Evolutionary conservation across 805 yeast species (phyloP).

Genomic region (Vanderwaltozyma polyspora): DNA sequence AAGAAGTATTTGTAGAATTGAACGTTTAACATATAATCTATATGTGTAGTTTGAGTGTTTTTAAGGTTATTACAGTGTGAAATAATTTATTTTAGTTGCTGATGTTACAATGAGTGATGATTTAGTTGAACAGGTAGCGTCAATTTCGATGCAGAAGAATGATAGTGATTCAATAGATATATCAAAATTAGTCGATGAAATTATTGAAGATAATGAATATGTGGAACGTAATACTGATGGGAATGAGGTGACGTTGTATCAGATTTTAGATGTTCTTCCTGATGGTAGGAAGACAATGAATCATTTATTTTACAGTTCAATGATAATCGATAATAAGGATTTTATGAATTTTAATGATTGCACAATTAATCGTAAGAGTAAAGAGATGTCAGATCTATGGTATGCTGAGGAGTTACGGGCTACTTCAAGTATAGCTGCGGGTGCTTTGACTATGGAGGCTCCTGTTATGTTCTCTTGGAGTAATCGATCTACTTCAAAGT

Average conservation of each 20-base stretch:
- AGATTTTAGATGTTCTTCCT: constrained; percentile 15
- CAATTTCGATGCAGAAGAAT: too few species aligned
- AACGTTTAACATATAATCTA: too few species aligned
- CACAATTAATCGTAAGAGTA: background rate
- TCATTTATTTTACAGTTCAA: constrained; percentile 7
- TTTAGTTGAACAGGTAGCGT: too few species aligned
- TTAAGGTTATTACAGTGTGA: too few species aligned
- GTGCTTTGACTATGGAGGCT: background rate
- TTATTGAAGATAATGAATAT: background rate
- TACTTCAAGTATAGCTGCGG: too few species aligned
- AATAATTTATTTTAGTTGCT: too few species aligned
- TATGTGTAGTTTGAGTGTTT: too few species aligned
- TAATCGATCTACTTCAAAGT: constrained; percentile 1
- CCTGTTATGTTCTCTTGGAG: background rate
- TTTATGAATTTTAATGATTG: background rate
- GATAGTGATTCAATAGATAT: background rate
- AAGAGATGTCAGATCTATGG: background rate
- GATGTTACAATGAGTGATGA: too few species aligned
- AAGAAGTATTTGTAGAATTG: too few species aligned
- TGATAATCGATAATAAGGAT: background rate
- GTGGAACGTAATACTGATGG: too few species aligned
- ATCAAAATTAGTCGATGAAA: background rate
- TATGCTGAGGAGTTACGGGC: background rate
- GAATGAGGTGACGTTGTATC: constrained; percentile 9
- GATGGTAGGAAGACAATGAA: constrained; percentile 20